Evolutionary conservation across 805 yeast species (phyloP), one percentile per base, ranked within the genome.

Genomic region (Maudiozyma bulderi): DNA sequence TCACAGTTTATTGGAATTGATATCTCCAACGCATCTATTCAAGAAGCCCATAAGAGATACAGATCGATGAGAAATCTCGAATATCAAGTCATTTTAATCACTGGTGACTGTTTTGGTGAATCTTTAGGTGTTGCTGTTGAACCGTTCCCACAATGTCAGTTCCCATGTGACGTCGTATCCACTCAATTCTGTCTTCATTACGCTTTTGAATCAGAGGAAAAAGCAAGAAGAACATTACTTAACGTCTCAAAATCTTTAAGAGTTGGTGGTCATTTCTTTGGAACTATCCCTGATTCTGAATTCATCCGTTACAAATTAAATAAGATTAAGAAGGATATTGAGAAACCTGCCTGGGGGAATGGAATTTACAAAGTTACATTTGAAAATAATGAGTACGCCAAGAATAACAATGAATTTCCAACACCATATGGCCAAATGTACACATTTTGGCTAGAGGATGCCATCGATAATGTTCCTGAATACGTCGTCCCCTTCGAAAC

Each of bases 401-500:
- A 95, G n/a, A 70, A 69, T 45, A 84, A 80, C 56, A 89, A 91
- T 2, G 79, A 77, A 44, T 87, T 86, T 60, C 70, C 79, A 8
- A 77, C 82, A 1, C 86, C 93, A 0, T 88, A 72, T 61, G 99
- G 99, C 0, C 85, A 90, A 65, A 74, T 78, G 58, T 93, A 93
- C 65, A 79, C 78, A 47, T 93, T 86, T 63, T 86, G 73, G 68
- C 70, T 93, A 50, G 81, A 81, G 54, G 99, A 93, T 69, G 99
- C 99, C 0, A 91, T 93, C 45, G 96, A 88, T 53, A 83, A 93
- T 58, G 96, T 93, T 28, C 98, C 98, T 0, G 99, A 93, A 61
- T 93, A 85, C 60, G 95, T 93, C 6, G 96, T 93, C 6, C 98
- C 97, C 1, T 89, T 93, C 66, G 97, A 91, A 59, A 78, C 82